Evolutionary conservation across 176 grass and related monocot genomes (phyloP), one percentile per base, ranked within the genome.

Genomic region (Stipa capillata): DNA sequence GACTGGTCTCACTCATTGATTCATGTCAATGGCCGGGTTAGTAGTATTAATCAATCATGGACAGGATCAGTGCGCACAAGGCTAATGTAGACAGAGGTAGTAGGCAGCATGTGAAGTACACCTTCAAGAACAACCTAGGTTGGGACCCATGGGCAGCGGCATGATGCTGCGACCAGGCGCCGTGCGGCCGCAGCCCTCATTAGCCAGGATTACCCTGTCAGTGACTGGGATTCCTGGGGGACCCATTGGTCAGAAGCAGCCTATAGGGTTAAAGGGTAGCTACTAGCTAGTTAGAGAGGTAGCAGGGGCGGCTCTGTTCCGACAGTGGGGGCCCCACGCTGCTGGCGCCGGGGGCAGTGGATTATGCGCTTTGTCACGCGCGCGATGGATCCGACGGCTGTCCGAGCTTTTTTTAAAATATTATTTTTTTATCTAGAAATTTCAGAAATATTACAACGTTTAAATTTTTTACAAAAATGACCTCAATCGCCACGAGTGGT

Each of bases 371-470:
- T 79, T 9, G 83, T 65, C 76, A 73, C 76, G 78, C 85, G 62
- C 62, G 78, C 71, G 51, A 24, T 63, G 32, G 76, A 65, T 79
- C 76, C 67, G 76, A 79, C 84, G 36, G 77, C 77, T 86, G 77
- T 74, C 59, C 77, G n/a, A n/a, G n/a, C n/a, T n/a, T n/a, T n/a
- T n/a, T n/a, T n/a, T n/a, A n/a, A n/a, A n/a, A n/a, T n/a, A n/a
- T n/a, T n/a, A n/a, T n/a, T n/a, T n/a, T n/a, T n/a, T n/a, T n/a
- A n/a, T n/a, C n/a, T n/a, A n/a, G n/a, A n/a, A n/a, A n/a, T n/a
- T n/a, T n/a, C n/a, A n/a, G n/a, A n/a, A n/a, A n/a, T n/a, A n/a
- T n/a, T n/a, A n/a, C n/a, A n/a, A n/a, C n/a, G n/a, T n/a, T n/a
- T n/a, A n/a, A n/a, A n/a, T n/a, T n/a, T n/a, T n/a, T n/a, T n/a